Evolutionary conservation across 805 yeast genomes (phyloP).

Genomic region (Candida sanyiensis): DNA sequence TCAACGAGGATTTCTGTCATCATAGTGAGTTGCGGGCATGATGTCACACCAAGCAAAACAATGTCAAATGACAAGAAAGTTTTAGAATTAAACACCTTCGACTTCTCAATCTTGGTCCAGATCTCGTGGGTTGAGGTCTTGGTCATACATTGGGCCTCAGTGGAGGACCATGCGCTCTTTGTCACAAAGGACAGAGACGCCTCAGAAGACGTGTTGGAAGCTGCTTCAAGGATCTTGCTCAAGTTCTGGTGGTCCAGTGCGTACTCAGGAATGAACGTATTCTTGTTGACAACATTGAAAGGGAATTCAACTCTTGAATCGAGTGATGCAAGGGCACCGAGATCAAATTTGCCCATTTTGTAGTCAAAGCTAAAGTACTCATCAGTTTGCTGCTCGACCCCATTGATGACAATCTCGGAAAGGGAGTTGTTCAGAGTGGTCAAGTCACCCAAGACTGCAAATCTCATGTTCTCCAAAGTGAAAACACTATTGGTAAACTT

Average conservation of each 20-base stretch:
- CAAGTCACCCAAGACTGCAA: constrained; percentile 31
- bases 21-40: constrained; percentile 37
- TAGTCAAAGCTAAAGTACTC: constrained; percentile 41
- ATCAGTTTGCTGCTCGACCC: constrained; percentile 26
- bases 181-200: constrained; percentile 31
- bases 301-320: neutral
- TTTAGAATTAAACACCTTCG: constrained; percentile 27
- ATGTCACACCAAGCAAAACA: constrained; percentile 25
- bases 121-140: constrained; percentile 36
- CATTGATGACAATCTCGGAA: neutral
- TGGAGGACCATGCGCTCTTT: constrained; percentile 23
- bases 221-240: constrained; percentile 21
- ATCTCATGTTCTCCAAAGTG: constrained; percentile 27
- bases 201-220: constrained; percentile 24
- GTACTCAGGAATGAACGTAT: constrained; percentile 32
- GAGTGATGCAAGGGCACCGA: neutral
- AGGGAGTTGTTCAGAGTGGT: constrained; percentile 2
- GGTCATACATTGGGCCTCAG: constrained; percentile 34
- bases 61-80: constrained; percentile 43
- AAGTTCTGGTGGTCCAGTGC: constrained; percentile 27
- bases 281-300: constrained; percentile 18
- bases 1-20: constrained; percentile 50
- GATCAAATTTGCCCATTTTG: constrained; percentile 15
- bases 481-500: constrained; percentile 29
- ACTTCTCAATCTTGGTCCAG: constrained; percentile 44